These are phyloP conservation scores for Saussurea involucrata DNA, from an alignment of 129 eudicot species.

Conservation along the genomic window DNA sequence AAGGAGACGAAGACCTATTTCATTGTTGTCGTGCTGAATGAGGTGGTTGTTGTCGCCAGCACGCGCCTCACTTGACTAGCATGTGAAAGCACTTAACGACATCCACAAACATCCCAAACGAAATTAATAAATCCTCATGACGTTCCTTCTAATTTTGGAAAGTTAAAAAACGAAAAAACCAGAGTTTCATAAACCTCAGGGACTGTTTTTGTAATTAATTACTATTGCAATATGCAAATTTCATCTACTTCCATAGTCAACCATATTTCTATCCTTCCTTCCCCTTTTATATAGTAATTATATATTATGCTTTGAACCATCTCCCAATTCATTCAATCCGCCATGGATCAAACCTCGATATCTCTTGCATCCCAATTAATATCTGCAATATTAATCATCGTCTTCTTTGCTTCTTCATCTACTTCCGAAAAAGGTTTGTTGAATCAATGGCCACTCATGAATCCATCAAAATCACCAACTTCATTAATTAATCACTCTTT, in stretches of 20 bases:
- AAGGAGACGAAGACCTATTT: too few species aligned
- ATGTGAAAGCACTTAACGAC: not conserved
- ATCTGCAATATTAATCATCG: not conserved
- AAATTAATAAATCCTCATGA: not conserved
- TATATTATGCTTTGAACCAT: not conserved
- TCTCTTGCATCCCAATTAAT: not conserved
- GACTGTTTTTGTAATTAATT: not conserved
- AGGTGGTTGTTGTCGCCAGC: too few species aligned
- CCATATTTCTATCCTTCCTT: not conserved
- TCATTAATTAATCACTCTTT: not conserved
- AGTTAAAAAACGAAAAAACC: not conserved
- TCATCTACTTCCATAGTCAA: not conserved
- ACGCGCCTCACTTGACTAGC: too few species aligned
- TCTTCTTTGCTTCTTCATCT: conserved; percentile 15
- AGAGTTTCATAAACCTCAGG: not conserved
- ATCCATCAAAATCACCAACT: not conserved
- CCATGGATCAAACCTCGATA: not conserved
- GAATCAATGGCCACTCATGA: not conserved
- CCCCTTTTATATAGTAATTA: not conserved
- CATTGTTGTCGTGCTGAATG: too few species aligned
- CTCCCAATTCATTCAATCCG: not conserved
- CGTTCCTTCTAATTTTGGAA: not conserved
- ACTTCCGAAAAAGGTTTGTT: conserved; percentile 21
- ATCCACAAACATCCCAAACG: not conserved
- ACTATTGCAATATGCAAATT: not conserved